Evolutionary conservation across 2,329 filamentous ascomycete genomes (phyloP), one percentile per base, ranked within the genome.

Genomic region (Fusarium sp.): DNA sequence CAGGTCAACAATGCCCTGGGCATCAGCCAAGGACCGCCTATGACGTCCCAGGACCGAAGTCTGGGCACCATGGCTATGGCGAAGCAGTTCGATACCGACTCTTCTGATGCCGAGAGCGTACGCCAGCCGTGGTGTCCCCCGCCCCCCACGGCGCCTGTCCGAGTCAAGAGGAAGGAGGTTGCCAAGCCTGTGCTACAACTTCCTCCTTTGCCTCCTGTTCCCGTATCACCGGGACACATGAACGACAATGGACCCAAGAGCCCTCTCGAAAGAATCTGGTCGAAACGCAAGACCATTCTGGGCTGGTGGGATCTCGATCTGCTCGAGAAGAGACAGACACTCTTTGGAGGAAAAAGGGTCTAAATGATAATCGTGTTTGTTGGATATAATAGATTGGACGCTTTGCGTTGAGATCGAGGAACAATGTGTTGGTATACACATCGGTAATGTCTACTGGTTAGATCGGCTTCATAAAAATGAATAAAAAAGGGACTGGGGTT

Each of bases 291-390:
- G 78, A 87, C 85, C 2, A 76, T 87, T 24, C 77, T 85, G 65
- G 85, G 85, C 8, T 87, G 85, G 85, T 87, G 85, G 85, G 85
- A 87, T 75, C 76, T 87, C 58, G 83, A 81, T 6, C 73, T 87
- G 58, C 68, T 87, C 57, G 84, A 85, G 27, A 84, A 78, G 76
- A 80, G 84, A 62, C 78, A 79, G 70, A 81, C 78, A 10, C 59
- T 79, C 47, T 75, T 81, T 64, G 74, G 74, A 47, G 73, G 71
- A 27, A 71, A 63, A 67, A 71, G 63, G 40, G 32, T 59, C 45
- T 59, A 63, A 47, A 40, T 43, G 58, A 41, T 58, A 69, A 67
- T 61, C 27, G 45, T 60, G 46, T 18, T 64, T 62, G 46, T 40
- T 41, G 45, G 30, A 53, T 27, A 38, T 70, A 69, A 75, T 66